A percentile compares a stretch with the other conserved stretches of the same genome.
phyloP scores from a whole-genome alignment of 1,284 basidiomycete species.

The Sporisorium exsertum region DNA sequence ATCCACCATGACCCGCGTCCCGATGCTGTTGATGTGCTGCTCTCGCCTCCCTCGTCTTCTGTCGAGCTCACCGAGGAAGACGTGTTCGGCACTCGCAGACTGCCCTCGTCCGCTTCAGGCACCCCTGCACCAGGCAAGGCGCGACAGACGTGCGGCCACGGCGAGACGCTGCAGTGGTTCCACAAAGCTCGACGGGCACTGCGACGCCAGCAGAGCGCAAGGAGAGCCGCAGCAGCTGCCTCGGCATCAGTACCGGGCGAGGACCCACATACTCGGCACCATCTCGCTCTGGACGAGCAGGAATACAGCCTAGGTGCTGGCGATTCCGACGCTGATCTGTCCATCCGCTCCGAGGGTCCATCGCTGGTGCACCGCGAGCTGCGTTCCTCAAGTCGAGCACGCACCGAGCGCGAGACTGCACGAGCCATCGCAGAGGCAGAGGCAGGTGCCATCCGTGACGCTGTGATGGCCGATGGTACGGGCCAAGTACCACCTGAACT shows the following conservation, averaged over 20 bases:
- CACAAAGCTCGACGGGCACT: slow-evolving; percentile 52
- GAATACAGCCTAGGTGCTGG: slow-evolving; percentile 20
- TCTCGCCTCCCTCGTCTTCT: slow-evolving; percentile 24
- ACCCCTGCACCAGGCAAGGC: slow-evolving; percentile 25
- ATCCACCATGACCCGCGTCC: slow-evolving; percentile 57
- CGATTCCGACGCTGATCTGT: slow-evolving; percentile 41
- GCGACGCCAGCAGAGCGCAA: slow-evolving; percentile 36
- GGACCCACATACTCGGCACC: neutral
- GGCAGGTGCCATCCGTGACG: slow-evolving; percentile 49
- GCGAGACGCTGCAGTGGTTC: slow-evolving; percentile 56
- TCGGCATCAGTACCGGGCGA: slow-evolving; percentile 2
- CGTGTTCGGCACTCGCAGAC: slow-evolving; percentile 12
- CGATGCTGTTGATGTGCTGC: slow-evolving; percentile 39
- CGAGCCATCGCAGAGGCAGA: slow-evolving; percentile 51
- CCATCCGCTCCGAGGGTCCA: slow-evolving; percentile 34
- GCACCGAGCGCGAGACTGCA: slow-evolving; percentile 22
- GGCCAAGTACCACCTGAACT: slow-evolving; percentile 38
- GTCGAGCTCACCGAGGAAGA: slow-evolving; percentile 33
- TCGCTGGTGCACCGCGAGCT: slow-evolving; percentile 17
- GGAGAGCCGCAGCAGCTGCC: slow-evolving; percentile 17
- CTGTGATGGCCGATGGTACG: slow-evolving; percentile 54
- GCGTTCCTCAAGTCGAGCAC: slow-evolving; percentile 21
- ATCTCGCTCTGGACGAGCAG: slow-evolving; percentile 14
- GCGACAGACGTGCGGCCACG: slow-evolving; percentile 28
- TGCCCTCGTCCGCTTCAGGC: slow-evolving; percentile 21